These are phyloP conservation scores for Coemansia aciculifera DNA, from an alignment of 192 early-diverging fungal genomes.

Conservation along the genomic window DNA sequence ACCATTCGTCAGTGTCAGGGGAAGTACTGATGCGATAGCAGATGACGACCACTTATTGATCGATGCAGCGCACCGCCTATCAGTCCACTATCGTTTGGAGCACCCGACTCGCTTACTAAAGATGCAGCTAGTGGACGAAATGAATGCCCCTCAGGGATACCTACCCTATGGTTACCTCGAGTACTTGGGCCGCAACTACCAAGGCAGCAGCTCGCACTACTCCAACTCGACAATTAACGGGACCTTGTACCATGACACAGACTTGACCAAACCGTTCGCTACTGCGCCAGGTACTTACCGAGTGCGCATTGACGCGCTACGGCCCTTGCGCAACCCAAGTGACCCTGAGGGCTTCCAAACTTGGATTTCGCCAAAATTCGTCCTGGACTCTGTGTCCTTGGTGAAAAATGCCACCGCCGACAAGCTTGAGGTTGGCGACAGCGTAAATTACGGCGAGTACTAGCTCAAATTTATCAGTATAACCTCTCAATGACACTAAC, in stretches of 20 bases:
- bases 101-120: conserved; percentile 49
- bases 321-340: conserved; percentile 43
- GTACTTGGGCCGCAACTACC: conserved; percentile 55
- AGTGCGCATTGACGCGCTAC: conserved; percentile 51
- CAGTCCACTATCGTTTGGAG: conserved; percentile 51
- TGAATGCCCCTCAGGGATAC: conserved; percentile 42
- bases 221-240: conserved; percentile 55
- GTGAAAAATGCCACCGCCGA: conserved; percentile 16
- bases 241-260: conserved; percentile 44
- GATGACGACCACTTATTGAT: conserved; percentile 33
- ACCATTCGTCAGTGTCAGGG: conserved; percentile 42
- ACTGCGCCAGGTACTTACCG: conserved; percentile 39
- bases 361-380: conserved; percentile 52
- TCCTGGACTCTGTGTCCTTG: conserved; percentile 44
- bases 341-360: conserved; percentile 46
- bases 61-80: conserved; percentile 33
- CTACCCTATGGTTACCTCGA: conserved; percentile 48
- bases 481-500: not conserved
- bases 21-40: conserved; percentile 32
- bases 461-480: not conserved
- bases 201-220: conserved; percentile 34
- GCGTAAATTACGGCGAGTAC: conserved; percentile 11
- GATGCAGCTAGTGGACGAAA: conserved; percentile 47
- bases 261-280: conserved; percentile 30
- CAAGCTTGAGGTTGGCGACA: conserved; percentile 11